These are phyloP conservation scores for Quercus tomentella DNA, from an alignment of 331 rosid species.

Conservation along the genomic window DNA sequence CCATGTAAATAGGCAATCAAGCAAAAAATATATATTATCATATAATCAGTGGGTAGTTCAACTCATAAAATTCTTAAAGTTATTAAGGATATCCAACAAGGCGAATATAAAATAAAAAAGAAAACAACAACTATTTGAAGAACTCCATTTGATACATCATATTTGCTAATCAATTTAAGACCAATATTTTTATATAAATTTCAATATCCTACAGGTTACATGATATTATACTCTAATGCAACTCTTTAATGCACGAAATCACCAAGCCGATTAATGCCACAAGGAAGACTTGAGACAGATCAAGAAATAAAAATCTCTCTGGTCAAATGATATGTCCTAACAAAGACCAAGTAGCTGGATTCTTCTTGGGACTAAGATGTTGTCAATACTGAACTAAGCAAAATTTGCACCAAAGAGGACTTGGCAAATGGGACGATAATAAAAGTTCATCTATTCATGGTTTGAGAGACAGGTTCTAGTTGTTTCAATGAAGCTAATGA, in stretches of 20 bases:
- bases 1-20: not conserved
- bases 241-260: not conserved
- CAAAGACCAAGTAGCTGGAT: not conserved
- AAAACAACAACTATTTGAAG: not conserved
- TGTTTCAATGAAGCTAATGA: no score
- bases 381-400: no score
- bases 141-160: not conserved
- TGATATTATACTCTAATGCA: not conserved
- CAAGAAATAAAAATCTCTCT: not conserved
- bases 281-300: not conserved
- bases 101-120: no score
- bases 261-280: not conserved
- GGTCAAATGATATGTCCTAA: not conserved
- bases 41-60: not conserved
- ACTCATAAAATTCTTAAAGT: not conserved
- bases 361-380: no score
- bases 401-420: no score
- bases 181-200: not conserved
- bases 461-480: no score
- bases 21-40: not conserved
- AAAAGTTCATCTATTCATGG: no score
- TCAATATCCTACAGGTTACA: not conserved
- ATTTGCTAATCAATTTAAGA: not conserved
- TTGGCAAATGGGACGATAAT: no score
- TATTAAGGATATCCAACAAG: not conserved